Evolutionary conservation across 1,139 yeast genomes (phyloP), one percentile per base, ranked within the genome.

Genomic region (Saccharomycopsis hybrid): DNA sequence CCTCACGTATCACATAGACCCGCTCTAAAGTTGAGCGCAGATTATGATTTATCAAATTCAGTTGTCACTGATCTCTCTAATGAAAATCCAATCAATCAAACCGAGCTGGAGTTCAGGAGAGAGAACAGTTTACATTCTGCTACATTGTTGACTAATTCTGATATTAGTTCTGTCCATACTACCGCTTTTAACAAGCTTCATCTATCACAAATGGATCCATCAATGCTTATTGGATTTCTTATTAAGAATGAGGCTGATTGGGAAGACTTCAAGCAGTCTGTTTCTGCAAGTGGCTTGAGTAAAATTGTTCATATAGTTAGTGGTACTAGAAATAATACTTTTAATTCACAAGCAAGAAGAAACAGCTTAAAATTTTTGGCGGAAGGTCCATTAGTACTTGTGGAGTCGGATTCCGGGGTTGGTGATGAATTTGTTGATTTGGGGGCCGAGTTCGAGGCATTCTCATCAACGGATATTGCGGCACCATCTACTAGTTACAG

Each of bases 201-300:
- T 43, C 64, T 89, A 41, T 66, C 71, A 11, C 84, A 82, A 46
- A 72, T 92, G 70, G 99, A 94, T 64, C 99, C 99, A 0, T 88
- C 96, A 4, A 92, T 92, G 97, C 71, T 92, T 62, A 74, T 89
- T 13, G 99, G 98, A 0, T 69, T 90, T 32, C 65, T 87, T 31
- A 61, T 94, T 5, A 67, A 69, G 41, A 65, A 70, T 47, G 57
- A 61, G 30, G 67, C 69, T 0, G 95, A 87, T 49, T 88, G 85
- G 74, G 55, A 61, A 0, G 64, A 64, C 1, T 83, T 88, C 72
- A 81, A 80, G 58, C 48, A 51, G 1, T 55, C 58, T 18, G 61
- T 70, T 4, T 56, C 58, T 5, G 60, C 62, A 4, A 54, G 52
- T 5, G 59, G 58, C 8, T 59, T 62, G 35, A 74, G 75, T 56